These are phyloP conservation scores for Aspergillus homomorphus DNA, from an alignment of 495 filamentous ascomycete species.

Conservation along the genomic window DNA sequence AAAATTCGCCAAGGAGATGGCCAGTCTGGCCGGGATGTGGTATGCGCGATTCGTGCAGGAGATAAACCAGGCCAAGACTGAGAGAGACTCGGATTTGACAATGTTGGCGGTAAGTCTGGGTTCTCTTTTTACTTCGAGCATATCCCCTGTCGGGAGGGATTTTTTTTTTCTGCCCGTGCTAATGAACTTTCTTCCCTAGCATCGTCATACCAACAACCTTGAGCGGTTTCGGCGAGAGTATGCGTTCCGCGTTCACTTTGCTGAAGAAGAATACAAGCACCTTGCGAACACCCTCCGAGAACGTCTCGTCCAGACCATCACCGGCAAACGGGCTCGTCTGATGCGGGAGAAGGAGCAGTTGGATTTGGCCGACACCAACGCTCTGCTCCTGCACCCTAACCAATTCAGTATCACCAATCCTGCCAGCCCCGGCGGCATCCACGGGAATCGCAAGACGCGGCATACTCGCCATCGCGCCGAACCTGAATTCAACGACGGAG, in stretches of 20 bases:
- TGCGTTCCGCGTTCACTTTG: constrained; percentile 61
- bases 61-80: constrained; percentile 80
- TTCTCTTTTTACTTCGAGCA: neutral
- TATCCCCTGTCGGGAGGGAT: neutral
- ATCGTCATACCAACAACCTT: constrained; percentile 41
- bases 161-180: constrained; percentile 9
- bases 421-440: constrained; percentile 73
- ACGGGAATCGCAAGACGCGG: constrained; percentile 78
- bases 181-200: constrained; percentile 23
- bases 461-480: constrained; percentile 78
- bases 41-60: constrained; percentile 79
- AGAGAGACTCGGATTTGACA: constrained; percentile 74
- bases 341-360: constrained; percentile 84
- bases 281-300: constrained; percentile 78
- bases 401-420: constrained; percentile 85
- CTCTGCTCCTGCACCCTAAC: constrained; percentile 84
- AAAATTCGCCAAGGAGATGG: constrained; percentile 53
- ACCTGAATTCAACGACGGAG: constrained; percentile 62
- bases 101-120: constrained; percentile 64
- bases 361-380: constrained; percentile 84
- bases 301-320: constrained; percentile 75
- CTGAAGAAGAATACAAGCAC: constrained; percentile 74
- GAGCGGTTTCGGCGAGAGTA: constrained; percentile 42
- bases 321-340: constrained; percentile 69
- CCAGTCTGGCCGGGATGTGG: constrained; percentile 70